Conservation (phyloP, 495 filamentous ascomycete species). For the Rhizodiscina lignyota region DNA sequence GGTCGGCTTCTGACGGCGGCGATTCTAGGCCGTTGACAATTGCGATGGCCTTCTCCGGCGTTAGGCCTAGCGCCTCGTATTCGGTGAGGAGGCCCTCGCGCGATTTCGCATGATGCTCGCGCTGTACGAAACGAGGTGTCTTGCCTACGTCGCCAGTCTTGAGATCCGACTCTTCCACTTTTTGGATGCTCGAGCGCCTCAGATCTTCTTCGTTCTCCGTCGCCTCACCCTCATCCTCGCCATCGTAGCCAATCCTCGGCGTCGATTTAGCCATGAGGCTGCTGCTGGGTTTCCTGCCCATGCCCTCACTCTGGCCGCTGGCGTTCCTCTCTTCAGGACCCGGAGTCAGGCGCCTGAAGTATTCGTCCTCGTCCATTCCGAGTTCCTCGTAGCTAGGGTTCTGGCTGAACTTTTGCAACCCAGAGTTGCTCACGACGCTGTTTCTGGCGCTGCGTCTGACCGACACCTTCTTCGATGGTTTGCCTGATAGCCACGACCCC, state of each 20-base stretch:
- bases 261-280: slow-evolving; percentile 20
- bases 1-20: slow-evolving; percentile 5
- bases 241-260: too few species aligned
- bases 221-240: slow-evolving; percentile 19
- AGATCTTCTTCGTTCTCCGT: slow-evolving; percentile 8
- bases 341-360: slow-evolving; percentile 38
- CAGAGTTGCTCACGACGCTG: background rate
- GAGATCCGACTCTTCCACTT: too few species aligned
- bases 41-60: background rate
- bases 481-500: slow-evolving; percentile 80
- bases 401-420: background rate
- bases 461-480: slow-evolving; percentile 25
- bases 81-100: slow-evolving; percentile 52
- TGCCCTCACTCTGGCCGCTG: too few species aligned
- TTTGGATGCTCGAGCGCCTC: slow-evolving; percentile 28
- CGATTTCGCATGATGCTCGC: slow-evolving; percentile 40
- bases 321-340: slow-evolving; percentile 17
- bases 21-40: slow-evolving; percentile 5
- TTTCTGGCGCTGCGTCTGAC: background rate
- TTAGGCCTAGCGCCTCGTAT: slow-evolving; percentile 28
- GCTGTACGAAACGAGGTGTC: slow-evolving; percentile 36
- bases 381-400: slow-evolving; percentile 32
- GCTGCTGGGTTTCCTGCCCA: slow-evolving; percentile 26
- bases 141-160: slow-evolving; percentile 36
- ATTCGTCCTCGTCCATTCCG: slow-evolving; percentile 47